A percentile compares a stretch with the other conserved stretches of the same genome.
Evolutionary conservation across 129 eudicot species (phyloP).

Genomic region (Cynara cardunculus): DNA sequence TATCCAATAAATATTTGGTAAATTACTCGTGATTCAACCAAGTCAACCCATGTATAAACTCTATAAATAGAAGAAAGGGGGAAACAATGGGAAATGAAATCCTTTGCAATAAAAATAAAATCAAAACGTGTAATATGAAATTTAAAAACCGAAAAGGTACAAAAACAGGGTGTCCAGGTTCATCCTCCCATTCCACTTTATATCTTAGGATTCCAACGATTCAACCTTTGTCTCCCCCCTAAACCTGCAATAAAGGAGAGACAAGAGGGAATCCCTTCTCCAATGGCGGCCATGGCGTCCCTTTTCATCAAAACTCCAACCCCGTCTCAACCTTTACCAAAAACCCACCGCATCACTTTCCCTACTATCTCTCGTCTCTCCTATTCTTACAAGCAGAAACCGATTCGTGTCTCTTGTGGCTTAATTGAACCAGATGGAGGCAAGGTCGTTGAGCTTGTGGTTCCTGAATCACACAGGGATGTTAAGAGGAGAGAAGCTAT

Average conservation of each 20-base stretch:
- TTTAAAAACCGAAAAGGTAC: not conserved
- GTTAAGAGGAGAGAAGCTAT: slow-evolving; percentile 42
- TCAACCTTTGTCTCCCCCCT: not conserved
- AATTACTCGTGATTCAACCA: too few species aligned
- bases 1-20: too few species aligned
- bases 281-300: slow-evolving; percentile 59
- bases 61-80: not conserved
- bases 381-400: slow-evolving; percentile 2
- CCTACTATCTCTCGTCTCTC: slow-evolving; percentile 29
- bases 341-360: slow-evolving; percentile 33
- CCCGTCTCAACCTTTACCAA: slow-evolving; percentile 22
- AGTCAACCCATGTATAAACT: too few species aligned
- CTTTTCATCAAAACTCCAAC: slow-evolving; percentile 43
- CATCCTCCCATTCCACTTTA: slow-evolving; percentile 46
- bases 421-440: slow-evolving; percentile 93
- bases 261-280: not conserved
- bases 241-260: not conserved
- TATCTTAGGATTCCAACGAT: not conserved
- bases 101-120: slow-evolving; percentile 1
- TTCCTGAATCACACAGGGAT: slow-evolving; percentile 41
- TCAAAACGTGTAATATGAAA: slow-evolving; percentile 8
- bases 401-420: slow-evolving; percentile 36
- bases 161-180: slow-evolving; percentile 44
- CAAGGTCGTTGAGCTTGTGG: slow-evolving; percentile 62
- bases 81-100: not conserved